Evolutionary conservation across 345 rosid species (phyloP), one percentile per base, ranked within the genome.

Genomic region (Citrus reticulata): DNA sequence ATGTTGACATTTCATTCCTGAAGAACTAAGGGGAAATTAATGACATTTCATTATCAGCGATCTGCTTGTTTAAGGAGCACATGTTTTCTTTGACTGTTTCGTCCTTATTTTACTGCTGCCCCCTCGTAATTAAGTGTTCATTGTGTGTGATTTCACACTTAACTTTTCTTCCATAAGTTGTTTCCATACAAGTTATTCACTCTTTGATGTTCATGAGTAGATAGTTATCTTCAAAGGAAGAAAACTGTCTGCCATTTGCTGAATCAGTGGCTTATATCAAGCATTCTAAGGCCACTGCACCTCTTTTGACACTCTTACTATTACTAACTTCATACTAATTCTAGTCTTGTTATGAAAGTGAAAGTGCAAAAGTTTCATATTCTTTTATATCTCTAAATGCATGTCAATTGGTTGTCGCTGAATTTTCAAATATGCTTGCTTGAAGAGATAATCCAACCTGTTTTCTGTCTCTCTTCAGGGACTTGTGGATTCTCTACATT

Each of bases 401-500:
- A 13, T 49, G 39, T 51, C 25, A 4, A 5, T 61, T 8, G 14
- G 13, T 40, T 17, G 57, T 59, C 29, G 22, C 51, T 68, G 19
- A 65, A 72, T 24, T 77, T 9, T 32, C 64, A 8, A 34, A 35
- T 72, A 24, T 24, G 60, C 34, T 22, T 72, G 42, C 37, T 67
- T 32, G 66, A 29, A 61, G 24, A 61, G 64, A 61, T 55, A 49
- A 32, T 74, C 46, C 68, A 24, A 39, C 64, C 70, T 64, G 65
- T 68, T 37, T 46, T 39, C 9, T 69, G 58, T 57, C 80, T 76
- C 64, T 78, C 40, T 80, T 77, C 93, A 93, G 98, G 87, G 81
- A 78, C 92, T 95, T 83, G 87, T 88, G 77, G 84, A 84, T 84
- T 89, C 91, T 83, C 84, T 95, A 75, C 85, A 79, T 73, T 49